A percentile compares a stretch with the other conserved stretches of the same genome.
phyloP scores from a whole-genome alignment of 495 filamentous ascomycete genomes.

The Neurospora terricola region DNA sequence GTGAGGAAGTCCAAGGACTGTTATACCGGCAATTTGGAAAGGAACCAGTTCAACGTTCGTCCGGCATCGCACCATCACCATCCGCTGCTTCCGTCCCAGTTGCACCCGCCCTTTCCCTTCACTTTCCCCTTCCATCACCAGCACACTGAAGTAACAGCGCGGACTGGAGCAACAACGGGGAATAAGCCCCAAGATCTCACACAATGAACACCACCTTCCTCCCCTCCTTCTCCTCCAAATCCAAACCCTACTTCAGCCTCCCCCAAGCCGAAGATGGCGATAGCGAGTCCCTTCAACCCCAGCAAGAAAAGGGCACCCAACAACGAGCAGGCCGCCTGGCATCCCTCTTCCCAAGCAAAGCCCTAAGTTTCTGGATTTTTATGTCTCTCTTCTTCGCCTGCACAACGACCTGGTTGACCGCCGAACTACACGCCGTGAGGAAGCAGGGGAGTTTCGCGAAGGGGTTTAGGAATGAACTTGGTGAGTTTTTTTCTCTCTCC shows the following conservation, averaged over 20 bases:
- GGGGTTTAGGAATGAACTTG: not conserved
- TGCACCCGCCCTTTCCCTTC: not conserved
- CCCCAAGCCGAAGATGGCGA: not conserved
- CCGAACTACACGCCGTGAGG: not conserved
- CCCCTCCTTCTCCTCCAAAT: not conserved
- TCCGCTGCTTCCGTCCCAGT: not conserved
- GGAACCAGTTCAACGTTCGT: not conserved
- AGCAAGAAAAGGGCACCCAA: not conserved
- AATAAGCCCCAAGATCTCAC: not conserved
- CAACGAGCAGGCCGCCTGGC: not conserved
- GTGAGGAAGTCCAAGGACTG: rapidly evolving
- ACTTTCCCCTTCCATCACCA: not conserved
- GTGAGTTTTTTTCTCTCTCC: not conserved
- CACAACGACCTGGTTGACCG: slow-evolving; percentile 1
- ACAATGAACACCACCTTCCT: not conserved
- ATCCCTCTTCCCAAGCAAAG: not conserved
- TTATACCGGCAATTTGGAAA: not conserved
- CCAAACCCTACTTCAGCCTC: not conserved
- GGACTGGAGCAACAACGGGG: not conserved
- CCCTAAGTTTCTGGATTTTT: not conserved
- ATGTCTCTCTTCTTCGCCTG: slow-evolving; percentile 2
- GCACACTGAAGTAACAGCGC: too few species aligned
- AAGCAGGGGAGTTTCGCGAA: not conserved
- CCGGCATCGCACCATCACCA: not conserved
- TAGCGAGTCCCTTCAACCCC: not conserved